Evolutionary conservation across 2,329 filamentous ascomycete species (phyloP).

Genomic region (Aspergillus costaricaensis): DNA sequence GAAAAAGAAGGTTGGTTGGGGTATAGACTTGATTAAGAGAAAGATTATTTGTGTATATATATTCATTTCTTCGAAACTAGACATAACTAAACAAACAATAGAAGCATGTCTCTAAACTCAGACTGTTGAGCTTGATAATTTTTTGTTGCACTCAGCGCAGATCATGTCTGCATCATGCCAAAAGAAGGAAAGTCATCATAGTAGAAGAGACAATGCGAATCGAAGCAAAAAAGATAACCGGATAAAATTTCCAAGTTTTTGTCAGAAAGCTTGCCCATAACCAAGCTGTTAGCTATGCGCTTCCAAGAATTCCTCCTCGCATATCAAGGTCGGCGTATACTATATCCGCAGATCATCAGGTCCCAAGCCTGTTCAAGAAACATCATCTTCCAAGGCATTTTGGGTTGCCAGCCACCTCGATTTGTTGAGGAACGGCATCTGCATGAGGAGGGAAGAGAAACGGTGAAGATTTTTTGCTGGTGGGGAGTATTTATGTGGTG

Average conservation of each 20-base stretch:
- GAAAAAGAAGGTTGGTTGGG: too few species aligned
- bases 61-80: neutral
- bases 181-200: constrained; percentile 31
- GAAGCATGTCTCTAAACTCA: constrained; percentile 24
- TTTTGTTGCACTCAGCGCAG: constrained; percentile 27
- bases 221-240: neutral
- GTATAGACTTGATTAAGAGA: too few species aligned
- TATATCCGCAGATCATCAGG: neutral
- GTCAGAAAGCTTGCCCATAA: neutral
- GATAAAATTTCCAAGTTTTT: neutral
- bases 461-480: neutral
- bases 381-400: neutral
- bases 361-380: neutral
- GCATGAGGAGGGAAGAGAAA: neutral
- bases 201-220: constrained; percentile 13
- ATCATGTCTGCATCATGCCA: constrained; percentile 26
- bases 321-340: neutral
- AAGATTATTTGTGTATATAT: neutral
- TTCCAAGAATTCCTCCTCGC: neutral
- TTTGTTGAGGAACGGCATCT: neutral
- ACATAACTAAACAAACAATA: neutral
- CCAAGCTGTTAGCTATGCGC: neutral
- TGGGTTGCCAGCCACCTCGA: neutral
- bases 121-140: constrained; percentile 38
- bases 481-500: neutral